phyloP scores from a whole-genome alignment of 768 basidiomycete genomes.

The Gloeostereum incarnatum region DNA sequence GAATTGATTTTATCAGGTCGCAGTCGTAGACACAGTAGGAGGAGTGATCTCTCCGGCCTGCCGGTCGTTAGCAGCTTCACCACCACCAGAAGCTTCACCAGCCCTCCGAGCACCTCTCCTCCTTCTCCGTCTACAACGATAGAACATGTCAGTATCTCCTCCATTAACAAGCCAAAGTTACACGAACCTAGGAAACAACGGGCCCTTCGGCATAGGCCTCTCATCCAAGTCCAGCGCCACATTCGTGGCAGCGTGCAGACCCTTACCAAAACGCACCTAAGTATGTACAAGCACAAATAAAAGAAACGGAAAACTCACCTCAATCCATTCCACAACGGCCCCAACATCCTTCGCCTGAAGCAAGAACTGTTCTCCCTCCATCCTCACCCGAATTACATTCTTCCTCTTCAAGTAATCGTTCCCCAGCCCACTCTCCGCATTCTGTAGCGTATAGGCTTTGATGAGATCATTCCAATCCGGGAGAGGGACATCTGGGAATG shows the following conservation, averaged over 20 bases:
- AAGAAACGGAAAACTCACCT: conserved; percentile 39
- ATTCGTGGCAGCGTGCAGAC: conserved; percentile 86
- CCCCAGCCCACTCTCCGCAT: conserved; percentile 90
- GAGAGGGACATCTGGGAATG: conserved; percentile 7
- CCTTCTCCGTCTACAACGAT: conserved; percentile 14
- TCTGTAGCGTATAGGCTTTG: conserved; percentile 71
- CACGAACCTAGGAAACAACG: conserved; percentile 71
- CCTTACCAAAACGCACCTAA: conserved; percentile 28
- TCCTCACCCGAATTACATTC: conserved; percentile 86
- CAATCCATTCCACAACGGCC: conserved; percentile 92
- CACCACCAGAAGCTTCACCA: neutral
- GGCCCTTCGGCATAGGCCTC: conserved; percentile 86
- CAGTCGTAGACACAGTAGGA: neutral
- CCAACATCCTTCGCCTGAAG: conserved; percentile 79
- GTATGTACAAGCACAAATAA: conserved; percentile 1
- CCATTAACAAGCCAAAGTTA: conserved; percentile 4
- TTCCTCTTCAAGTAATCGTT: conserved; percentile 91
- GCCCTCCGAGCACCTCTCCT: conserved; percentile 8
- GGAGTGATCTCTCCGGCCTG: neutral
- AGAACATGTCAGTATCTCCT: conserved; percentile 4
- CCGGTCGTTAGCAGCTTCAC: neutral
- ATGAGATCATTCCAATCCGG: conserved; percentile 45
- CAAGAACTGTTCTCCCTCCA: conserved; percentile 96
- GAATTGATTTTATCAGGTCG: neutral
- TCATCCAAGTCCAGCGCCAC: conserved; percentile 89